Conservation (phyloP, 345 rosid species). For the Schrenkiella parvula region DNA sequence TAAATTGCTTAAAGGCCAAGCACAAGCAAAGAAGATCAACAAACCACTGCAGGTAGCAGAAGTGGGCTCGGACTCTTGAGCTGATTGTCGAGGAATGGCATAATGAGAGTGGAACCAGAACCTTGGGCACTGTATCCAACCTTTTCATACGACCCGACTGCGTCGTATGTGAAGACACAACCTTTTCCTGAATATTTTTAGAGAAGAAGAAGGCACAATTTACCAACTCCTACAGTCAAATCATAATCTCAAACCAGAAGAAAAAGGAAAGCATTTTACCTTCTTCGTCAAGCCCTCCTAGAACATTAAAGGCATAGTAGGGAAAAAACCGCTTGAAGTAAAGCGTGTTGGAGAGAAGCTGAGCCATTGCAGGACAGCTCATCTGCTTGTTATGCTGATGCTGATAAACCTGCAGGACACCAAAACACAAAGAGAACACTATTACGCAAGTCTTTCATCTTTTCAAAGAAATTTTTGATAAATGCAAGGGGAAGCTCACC, state of each 20-base stretch:
- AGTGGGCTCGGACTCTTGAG: conserved; percentile 98
- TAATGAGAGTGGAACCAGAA: conserved; percentile 84
- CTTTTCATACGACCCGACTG: conserved; percentile 97
- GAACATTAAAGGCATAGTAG: conserved; percentile 87
- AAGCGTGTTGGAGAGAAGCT: conserved; percentile 93
- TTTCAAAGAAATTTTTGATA: not conserved
- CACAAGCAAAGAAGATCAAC: not conserved
- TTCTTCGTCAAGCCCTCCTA: conserved; percentile 92
- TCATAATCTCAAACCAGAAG: not conserved
- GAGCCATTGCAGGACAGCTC: conserved; percentile 97
- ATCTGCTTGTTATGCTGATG: conserved; percentile 98
- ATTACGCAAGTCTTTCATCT: not conserved
- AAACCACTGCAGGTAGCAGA: conserved; percentile 72
- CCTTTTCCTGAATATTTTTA: conserved; percentile 60
- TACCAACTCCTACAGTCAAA: not conserved
- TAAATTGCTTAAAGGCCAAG: not conserved
- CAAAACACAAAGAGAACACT: not conserved
- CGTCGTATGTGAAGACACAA: conserved; percentile 93
- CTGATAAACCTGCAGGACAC: conserved; percentile 65
- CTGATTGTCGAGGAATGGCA: conserved; percentile 97
- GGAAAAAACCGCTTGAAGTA: conserved; percentile 98
- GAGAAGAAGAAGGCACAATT: not conserved
- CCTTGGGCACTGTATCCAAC: conserved; percentile 98
- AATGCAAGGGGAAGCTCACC: conserved; percentile 52
- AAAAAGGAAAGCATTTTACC: conserved; percentile 40